These are phyloP conservation scores for Bruguiera parviflora DNA, from an alignment of 345 rosid species.

Conservation along the genomic window DNA sequence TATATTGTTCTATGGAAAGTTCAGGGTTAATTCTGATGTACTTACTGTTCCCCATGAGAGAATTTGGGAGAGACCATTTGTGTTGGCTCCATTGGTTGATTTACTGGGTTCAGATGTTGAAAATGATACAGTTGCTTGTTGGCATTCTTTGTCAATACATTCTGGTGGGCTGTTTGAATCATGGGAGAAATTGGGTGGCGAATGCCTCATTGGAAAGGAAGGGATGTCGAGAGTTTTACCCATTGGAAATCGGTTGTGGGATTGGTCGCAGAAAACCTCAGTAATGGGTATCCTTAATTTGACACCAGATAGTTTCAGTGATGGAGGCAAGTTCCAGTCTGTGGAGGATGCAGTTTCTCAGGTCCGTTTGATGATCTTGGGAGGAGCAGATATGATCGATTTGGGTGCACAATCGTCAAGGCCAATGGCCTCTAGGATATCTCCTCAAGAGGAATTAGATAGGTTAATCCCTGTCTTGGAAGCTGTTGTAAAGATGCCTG, in stretches of 20 bases:
- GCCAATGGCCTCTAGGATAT: slow-evolving; percentile 69
- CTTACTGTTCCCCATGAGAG: slow-evolving; percentile 79
- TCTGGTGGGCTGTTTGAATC: slow-evolving; percentile 55
- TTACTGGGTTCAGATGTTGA: slow-evolving; percentile 63
- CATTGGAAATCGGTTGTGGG: slow-evolving; percentile 63
- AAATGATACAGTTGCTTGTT: slow-evolving; percentile 60
- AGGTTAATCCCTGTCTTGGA: slow-evolving; percentile 70
- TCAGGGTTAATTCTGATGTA: slow-evolving; percentile 50
- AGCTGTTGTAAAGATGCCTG: slow-evolving; percentile 67
- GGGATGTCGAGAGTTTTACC: slow-evolving; percentile 81
- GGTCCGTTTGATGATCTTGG: slow-evolving; percentile 60
- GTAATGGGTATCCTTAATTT: slow-evolving; percentile 91
- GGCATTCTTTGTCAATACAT: slow-evolving; percentile 64
- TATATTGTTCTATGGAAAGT: slow-evolving; percentile 77
- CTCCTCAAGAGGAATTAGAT: slow-evolving; percentile 66
- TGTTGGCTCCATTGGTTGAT: slow-evolving; percentile 86
- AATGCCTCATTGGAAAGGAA: slow-evolving; percentile 61
- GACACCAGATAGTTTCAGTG: slow-evolving; percentile 95
- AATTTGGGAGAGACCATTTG: slow-evolving; percentile 92
- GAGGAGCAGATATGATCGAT: slow-evolving; percentile 82
- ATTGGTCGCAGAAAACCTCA: slow-evolving; percentile 62
- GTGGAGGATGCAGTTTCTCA: slow-evolving; percentile 69
- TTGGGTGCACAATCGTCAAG: slow-evolving; percentile 90
- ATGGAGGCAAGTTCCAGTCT: slow-evolving; percentile 71
- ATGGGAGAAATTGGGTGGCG: slow-evolving; percentile 86